Base-by-base conservation (phyloP, 2,329 filamentous ascomycete species). In the Penicillium sp. region DNA sequence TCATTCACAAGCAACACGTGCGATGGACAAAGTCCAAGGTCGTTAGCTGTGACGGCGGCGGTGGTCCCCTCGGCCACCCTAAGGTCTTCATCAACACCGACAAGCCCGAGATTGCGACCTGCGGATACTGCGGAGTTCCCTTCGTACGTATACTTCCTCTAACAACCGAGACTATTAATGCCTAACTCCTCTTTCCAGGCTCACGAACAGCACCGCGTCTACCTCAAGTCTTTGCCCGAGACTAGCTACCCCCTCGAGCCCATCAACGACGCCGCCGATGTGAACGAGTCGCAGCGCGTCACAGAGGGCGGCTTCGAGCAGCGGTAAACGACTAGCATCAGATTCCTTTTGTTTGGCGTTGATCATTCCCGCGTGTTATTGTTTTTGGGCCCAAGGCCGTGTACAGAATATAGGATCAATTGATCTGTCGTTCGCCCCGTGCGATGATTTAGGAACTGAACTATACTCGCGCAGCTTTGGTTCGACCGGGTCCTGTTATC, bases 51-150 rank as follows among this genome's bases (percentile, higher is more conserved):
- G 92, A 97, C 67, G 94, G 94, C 53, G 94, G 93, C 53, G 92
- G 92, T 62, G 94, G 93, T 42, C 87, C 92, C 29, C 79, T 89
- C 50, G 94, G 94, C 41, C 94, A 99, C 74, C 94, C 94, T 45
- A 84, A 85, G 68, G 88, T 99, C 76, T 99, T 91, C 74, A 99
- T 99, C 83, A 99, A 99, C 77, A 87, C 89, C 62, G 94, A 99
- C 77, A 97, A 96, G 81, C 89, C 94, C 41, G 86, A 97, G 79
- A 96, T 99, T 84, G 85, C 74, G 80, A 80, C 71, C 51, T 99
- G 94, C 81, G 87, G 83, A 68, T 99, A 99, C 79, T 99, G 94
- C 72, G 94, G 94, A 48, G 73, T 94, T 62, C 94, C 94, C 65
- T 99, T 86, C 72, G 94, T 97, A 82, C 71, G 92, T 78, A 6